phyloP scores from a whole-genome alignment of 495 filamentous ascomycete genomes.

The Coniosporium apollinis region DNA sequence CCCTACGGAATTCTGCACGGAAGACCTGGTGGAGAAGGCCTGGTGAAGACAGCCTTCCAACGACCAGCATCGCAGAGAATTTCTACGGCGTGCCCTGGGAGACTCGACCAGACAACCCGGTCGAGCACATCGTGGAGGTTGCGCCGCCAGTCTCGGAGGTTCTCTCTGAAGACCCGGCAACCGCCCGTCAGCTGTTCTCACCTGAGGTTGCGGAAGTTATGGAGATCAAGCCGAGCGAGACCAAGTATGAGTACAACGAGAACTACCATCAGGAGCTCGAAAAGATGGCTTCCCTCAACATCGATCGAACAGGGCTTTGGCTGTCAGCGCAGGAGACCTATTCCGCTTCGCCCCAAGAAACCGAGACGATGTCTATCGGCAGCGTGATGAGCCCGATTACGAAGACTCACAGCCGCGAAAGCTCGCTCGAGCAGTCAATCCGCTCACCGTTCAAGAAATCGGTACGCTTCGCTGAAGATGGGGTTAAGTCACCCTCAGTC shows the following conservation, averaged over 20 bases:
- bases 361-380: slow-evolving; percentile 36
- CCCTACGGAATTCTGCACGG: slow-evolving; percentile 49
- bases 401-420: slow-evolving; percentile 11
- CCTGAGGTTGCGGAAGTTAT: slow-evolving; percentile 26
- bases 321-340: slow-evolving; percentile 63
- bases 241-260: slow-evolving; percentile 49
- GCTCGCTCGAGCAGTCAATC: slow-evolving; percentile 9
- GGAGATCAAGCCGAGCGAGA: slow-evolving; percentile 20
- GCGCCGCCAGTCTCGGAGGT: slow-evolving; percentile 17
- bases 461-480: slow-evolving; percentile 55
- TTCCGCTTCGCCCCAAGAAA: slow-evolving; percentile 50
- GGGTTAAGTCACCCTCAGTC: slow-evolving; percentile 16
- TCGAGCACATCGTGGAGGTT: slow-evolving; percentile 54
- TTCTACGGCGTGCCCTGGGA: slow-evolving; percentile 75
- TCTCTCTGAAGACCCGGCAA: slow-evolving; percentile 5
- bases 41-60: no score
- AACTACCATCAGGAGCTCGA: slow-evolving; percentile 50
- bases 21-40: slow-evolving; percentile 69
- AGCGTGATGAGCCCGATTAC: no score
- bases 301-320: slow-evolving; percentile 72
- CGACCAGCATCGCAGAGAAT: slow-evolving; percentile 62
- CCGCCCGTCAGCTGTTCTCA: slow-evolving; percentile 19
- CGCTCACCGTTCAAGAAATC: slow-evolving; percentile 38
- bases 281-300: slow-evolving; percentile 42
- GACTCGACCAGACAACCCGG: slow-evolving; percentile 29